A percentile compares a stretch with the other conserved stretches of the same genome.
Evolutionary conservation across 148 eudicot species (phyloP).

Genomic region (Diospyros kaki): DNA sequence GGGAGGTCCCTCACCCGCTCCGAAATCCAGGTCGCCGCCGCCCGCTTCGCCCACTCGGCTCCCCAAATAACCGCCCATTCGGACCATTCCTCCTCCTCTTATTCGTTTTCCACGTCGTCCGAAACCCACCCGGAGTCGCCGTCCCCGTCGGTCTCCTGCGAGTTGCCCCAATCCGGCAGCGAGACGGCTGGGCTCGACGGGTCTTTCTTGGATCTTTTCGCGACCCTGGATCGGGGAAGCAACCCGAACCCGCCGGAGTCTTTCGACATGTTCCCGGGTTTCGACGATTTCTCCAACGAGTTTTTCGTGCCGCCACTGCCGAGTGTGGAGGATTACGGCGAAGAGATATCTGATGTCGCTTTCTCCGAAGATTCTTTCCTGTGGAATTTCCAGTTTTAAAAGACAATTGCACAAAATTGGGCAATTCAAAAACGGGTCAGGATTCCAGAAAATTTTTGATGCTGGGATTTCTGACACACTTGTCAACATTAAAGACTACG

Average conservation of each 20-base stretch:
- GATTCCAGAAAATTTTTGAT: constrained; percentile 14
- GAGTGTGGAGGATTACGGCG: constrained; percentile 24
- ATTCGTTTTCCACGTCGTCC: neutral
- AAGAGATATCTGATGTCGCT: constrained; percentile 28
- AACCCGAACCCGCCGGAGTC: constrained; percentile 24
- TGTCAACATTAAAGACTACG: neutral
- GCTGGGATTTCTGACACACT: constrained; percentile 11
- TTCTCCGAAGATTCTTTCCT: constrained; percentile 39
- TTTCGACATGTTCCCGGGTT: constrained; percentile 55
- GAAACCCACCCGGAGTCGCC: constrained; percentile 21
- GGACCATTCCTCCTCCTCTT: constrained; percentile 3
- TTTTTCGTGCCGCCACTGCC: constrained; percentile 30
- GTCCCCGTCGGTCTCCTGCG: constrained; percentile 32
- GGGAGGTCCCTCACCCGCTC: constrained; percentile 43
- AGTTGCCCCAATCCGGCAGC: constrained; percentile 21
- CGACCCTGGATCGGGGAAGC: constrained; percentile 32
- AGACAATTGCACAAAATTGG: neutral
- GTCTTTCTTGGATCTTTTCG: constrained; percentile 35
- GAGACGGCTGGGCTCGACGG: constrained; percentile 22
- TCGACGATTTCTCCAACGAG: constrained; percentile 34
- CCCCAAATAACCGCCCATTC: neutral
- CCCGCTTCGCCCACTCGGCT: constrained; percentile 24
- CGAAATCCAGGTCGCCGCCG: constrained; percentile 57
- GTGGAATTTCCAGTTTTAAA: constrained; percentile 44
- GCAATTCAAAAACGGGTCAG: neutral